Percentiles rank a stretch among this genome's conserved stretches.
Conservation (phyloP, 176 grass and related monocot genomes). For the Lolium perenne region DNA sequence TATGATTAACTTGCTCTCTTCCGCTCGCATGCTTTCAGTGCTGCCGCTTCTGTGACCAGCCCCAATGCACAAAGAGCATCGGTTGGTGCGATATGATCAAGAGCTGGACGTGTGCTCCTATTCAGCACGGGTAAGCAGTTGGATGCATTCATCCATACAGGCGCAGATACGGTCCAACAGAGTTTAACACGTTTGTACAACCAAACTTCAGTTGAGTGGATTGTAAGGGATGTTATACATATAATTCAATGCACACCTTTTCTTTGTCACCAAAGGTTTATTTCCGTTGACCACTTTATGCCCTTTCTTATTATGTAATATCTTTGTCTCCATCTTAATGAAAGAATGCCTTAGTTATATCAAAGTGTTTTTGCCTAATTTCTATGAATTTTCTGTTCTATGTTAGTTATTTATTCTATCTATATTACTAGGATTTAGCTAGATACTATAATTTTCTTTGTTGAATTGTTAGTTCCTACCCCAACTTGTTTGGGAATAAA, state of each 20-base stretch:
- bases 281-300: not conserved
- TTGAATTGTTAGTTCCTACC: not conserved
- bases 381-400: not conserved
- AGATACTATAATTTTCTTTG: not conserved
- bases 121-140: not conserved
- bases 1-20: not conserved
- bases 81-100: not conserved
- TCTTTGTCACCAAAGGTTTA: not conserved
- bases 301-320: not conserved
- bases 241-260: not conserved
- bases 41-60: not conserved
- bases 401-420: not conserved
- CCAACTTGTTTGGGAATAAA: too few relatives aligned
- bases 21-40: not conserved
- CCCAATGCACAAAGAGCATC: not conserved
- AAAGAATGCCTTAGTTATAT: not conserved
- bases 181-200: not conserved
- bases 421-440: not conserved
- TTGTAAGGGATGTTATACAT: not conserved
- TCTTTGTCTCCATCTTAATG: not conserved
- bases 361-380: not conserved
- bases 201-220: not conserved
- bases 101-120: not conserved
- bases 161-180: not conserved
- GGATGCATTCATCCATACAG: conserved; percentile 6